Evolutionary conservation across 176 grass and related monocot genomes (phyloP), one percentile per base, ranked within the genome.

Genomic region (Carex scoparia): DNA sequence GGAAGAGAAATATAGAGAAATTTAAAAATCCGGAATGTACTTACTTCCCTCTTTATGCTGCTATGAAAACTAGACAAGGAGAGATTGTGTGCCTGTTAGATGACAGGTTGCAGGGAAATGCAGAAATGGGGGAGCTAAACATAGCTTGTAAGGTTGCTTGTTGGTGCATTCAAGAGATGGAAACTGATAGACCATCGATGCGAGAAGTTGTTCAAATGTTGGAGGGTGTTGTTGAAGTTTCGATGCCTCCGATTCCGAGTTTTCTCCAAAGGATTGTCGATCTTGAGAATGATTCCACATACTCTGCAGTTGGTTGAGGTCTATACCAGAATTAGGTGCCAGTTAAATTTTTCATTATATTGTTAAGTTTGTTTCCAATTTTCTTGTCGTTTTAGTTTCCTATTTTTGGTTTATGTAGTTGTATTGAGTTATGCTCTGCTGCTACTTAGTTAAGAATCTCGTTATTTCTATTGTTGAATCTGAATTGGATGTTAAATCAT

Each of bases 131-230:
- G 66, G 67, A 91, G 83, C 59, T 91, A 35, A 30, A 62, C 11
- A 80, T 31, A 53, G 79, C 69, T 7, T 91, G 89, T 2, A 88
- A 84, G 15, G 75, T 88, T 33, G 89, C 90, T 7, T 87, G 84
- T 42, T 89, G 87, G 87, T 92, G 90, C 65, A 92, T 92, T 82
- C 90, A 92, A 62, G 90, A 89, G 16, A 33, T 30, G 15, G 79
- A 86, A 81, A 61, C 61, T 49, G 23, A 69, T 46, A 81, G 86
- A 61, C 89, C 86, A 28, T 65, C 58, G 48, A 90, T 87, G 85
- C 55, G 86, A 30, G 73, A 85, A 31, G 57, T 85, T 85, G 57
- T 85, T 85, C 82, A n/a, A 12, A 77, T 90, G 89, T 54, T 90
- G 12, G 86, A 90, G 27, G 86, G 65, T 75, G 57, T 53, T n/a